phyloP scores from a whole-genome alignment of 108 stramenopile species.

The Heterococcus sp. region DNA sequence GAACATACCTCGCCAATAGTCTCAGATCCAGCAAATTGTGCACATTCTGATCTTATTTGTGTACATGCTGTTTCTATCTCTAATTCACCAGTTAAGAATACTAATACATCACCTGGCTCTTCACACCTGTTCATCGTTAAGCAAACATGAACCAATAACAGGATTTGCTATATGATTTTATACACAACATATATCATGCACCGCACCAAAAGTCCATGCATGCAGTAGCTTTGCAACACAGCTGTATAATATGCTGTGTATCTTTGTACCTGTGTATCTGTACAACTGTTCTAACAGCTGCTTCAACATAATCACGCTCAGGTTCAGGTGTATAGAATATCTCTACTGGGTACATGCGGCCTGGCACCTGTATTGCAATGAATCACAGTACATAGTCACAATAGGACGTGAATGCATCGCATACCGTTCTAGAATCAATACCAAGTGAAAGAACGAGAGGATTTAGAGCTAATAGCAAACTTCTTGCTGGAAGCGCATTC shows the following conservation, averaged over 20 bases:
- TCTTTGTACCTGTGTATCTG: constrained; percentile 92
- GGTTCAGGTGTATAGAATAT: constrained; percentile 94
- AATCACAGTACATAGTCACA: neutral
- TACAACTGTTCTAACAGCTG: constrained; percentile 86
- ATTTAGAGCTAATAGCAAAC: neutral
- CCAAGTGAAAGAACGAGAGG: neutral
- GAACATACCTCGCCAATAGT: neutral
- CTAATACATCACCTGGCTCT: constrained; percentile 91
- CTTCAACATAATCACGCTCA: constrained; percentile 97
- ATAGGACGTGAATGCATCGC: neutral
- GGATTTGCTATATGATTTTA: no score
- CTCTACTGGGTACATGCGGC: constrained; percentile 94
- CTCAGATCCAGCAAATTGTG: neutral
- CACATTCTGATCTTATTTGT: constrained; percentile 70
- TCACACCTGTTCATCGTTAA: constrained; percentile 62
- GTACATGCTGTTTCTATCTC: constrained; percentile 98
- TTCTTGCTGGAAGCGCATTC: neutral
- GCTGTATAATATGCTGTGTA: no score
- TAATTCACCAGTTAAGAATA: constrained; percentile 96
- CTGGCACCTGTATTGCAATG: constrained; percentile 77
- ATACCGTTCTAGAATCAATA: neutral
- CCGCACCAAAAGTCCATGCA: no score
- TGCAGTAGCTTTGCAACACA: no score
- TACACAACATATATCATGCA: no score
- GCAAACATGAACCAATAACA: no score